Percentiles rank a stretch among this genome's conserved stretches.
Conservation (phyloP, 2,329 filamentous ascomycete species). For the Dothiorella sarmentorum region DNA sequence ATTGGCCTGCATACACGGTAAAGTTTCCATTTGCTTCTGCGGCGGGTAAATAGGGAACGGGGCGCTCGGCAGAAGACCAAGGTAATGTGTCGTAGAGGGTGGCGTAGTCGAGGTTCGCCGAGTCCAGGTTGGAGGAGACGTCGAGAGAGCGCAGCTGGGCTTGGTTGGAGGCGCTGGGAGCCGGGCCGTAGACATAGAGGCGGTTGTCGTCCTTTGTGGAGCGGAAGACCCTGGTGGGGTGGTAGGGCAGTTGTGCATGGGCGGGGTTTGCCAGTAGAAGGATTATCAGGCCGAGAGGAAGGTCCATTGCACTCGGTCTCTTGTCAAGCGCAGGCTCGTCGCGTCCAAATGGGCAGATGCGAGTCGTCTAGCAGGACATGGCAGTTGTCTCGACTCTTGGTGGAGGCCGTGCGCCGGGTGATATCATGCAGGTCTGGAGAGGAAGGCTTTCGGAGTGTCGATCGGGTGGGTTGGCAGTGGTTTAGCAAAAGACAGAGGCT, state of each 20-base stretch:
- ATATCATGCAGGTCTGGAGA: background rate
- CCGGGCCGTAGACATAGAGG: slow-evolving; percentile 68
- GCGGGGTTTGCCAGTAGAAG: background rate
- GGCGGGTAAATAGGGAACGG: slow-evolving; percentile 64
- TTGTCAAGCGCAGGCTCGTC: background rate
- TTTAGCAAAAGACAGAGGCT: slow-evolving; percentile 8
- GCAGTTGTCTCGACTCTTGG: background rate
- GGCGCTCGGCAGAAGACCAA: slow-evolving; percentile 55
- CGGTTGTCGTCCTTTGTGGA: slow-evolving; percentile 50
- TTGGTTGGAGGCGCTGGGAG: slow-evolving; percentile 39
- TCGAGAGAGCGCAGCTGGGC: slow-evolving; percentile 63
- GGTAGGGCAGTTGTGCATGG: slow-evolving; percentile 63
- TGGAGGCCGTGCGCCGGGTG: background rate
- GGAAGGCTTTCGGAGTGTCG: background rate
- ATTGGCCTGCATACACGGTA: slow-evolving; percentile 71
- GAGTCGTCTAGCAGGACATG: slow-evolving; percentile 13
- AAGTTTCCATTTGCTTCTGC: slow-evolving; percentile 67
- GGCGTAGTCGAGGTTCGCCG: slow-evolving; percentile 42
- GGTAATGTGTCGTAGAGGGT: slow-evolving; percentile 58
- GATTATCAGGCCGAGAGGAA: slow-evolving; percentile 1
- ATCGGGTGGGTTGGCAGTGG: background rate
- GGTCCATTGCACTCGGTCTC: slow-evolving; percentile 3
- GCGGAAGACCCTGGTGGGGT: slow-evolving; percentile 69
- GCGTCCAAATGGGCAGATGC: background rate
- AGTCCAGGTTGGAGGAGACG: slow-evolving; percentile 55